Evolutionary conservation across 1,139 yeast species (phyloP), one percentile per base, ranked within the genome.

Genomic region (Eremothecium gossypii): DNA sequence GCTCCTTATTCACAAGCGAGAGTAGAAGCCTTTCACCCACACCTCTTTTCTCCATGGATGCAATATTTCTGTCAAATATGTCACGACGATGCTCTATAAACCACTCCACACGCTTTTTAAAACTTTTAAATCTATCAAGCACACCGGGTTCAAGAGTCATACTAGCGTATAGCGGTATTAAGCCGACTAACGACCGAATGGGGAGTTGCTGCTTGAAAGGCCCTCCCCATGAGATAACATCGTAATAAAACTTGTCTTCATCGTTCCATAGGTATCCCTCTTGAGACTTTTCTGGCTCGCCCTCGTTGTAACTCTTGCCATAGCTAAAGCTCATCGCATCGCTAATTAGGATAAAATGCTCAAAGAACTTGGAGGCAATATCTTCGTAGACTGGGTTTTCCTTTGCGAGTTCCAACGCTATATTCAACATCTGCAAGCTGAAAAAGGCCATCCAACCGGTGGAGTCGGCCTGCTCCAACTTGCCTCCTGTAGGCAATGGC

Each of bases 381-480:
- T 87, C 93, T 65, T 89, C 96, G 64, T 89, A 89, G 17, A 85
- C 94, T 0, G 87, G 80, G 51, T 87, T 79, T 40, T 83, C 77
- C 60, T 84, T 86, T 29, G 96, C 84, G 55, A 89, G 73, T 63
- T 89, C 97, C 52, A 89, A 73, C 0, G 97, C 93, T 60, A 89
- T 89, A 61, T 87, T 89, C 63, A 89, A 73, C 96, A 89, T 87
- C 61, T 85, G 94, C 53, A 89, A 69, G 32, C 85, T 78, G 66
- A 81, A 89, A 67, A 91, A 89, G 0, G 96, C 97, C 95, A 89
- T 85, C 97, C 97, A 89, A 35, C 96, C 96, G 7, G 97, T 89
- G 27, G 95, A 85, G 63, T 89, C 97, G 1, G 97, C 96, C 65
- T 89, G 97, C 62, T 87, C 95, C 52, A 89, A 71, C 38, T 73